Conservation (phyloP, 2,329 filamentous ascomycete genomes). For the Fusarium secorum region DNA sequence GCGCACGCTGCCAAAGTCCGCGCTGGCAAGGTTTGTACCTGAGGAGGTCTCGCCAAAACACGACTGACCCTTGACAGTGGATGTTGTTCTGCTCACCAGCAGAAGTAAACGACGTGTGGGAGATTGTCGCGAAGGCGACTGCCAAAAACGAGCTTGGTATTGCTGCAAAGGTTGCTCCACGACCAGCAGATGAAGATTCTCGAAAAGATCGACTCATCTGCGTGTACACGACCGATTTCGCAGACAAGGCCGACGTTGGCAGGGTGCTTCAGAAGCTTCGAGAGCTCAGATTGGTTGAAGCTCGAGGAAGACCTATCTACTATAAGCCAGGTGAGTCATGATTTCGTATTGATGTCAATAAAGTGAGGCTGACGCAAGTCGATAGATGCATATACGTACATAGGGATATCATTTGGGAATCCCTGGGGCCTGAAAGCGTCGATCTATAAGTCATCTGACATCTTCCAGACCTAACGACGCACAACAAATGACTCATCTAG, state of each 20-base stretch:
- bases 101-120: conserved; percentile 71
- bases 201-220: conserved; percentile 69
- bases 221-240: conserved; percentile 80
- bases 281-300: conserved; percentile 66
- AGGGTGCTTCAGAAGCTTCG: conserved; percentile 71
- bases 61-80: conserved; percentile 64
- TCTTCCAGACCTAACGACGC: conserved; percentile 40
- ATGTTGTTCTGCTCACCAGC: conserved; percentile 70
- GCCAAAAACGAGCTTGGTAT: conserved; percentile 74
- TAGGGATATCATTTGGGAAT: conserved; percentile 69
- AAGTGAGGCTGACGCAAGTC: conserved; percentile 19
- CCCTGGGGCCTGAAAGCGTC: conserved; percentile 68
- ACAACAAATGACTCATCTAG: conserved; percentile 12
- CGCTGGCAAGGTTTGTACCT: conserved; percentile 67
- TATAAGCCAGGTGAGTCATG: conserved; percentile 74
- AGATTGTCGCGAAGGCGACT: conserved; percentile 70
- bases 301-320: conserved; percentile 64
- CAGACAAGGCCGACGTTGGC: conserved; percentile 71
- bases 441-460: conserved; percentile 59
- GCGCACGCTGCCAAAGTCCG: conserved; percentile 67
- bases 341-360: background rate
- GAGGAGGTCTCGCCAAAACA: background rate
- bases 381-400: conserved; percentile 72
- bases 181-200: conserved; percentile 51
- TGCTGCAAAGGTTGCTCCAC: conserved; percentile 74